Conservation (phyloP, 257 asterid genomes). For the Primulina eburnea region DNA sequence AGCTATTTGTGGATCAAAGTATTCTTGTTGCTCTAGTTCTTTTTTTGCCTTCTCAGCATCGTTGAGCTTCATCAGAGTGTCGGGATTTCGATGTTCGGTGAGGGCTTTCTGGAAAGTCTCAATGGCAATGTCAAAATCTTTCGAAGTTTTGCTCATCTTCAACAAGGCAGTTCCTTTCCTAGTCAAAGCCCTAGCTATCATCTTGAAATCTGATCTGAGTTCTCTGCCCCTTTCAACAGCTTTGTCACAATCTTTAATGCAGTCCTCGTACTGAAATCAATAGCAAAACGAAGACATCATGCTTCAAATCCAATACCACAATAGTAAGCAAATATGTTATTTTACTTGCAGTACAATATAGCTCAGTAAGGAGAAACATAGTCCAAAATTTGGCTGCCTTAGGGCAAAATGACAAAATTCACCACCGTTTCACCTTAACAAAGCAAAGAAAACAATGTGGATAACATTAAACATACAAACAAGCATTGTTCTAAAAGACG, state of each 20-base stretch:
- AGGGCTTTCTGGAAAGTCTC: slow-evolving; percentile 90
- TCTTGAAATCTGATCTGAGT: slow-evolving; percentile 78
- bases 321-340: no score
- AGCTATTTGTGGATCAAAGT: slow-evolving; percentile 74
- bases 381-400: not conserved
- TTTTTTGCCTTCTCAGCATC: slow-evolving; percentile 95
- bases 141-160: slow-evolving; percentile 72
- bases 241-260: slow-evolving; percentile 86
- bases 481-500: no score
- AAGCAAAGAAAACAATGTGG: not conserved
- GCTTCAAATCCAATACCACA: not conserved
- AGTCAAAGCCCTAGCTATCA: slow-evolving; percentile 89
- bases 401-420: not conserved
- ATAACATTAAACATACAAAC: no score
- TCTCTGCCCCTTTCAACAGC: slow-evolving; percentile 97
- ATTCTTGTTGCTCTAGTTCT: slow-evolving; percentile 85
- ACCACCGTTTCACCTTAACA: not conserved
- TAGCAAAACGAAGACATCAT: not conserved
- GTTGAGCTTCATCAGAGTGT: slow-evolving; percentile 79
- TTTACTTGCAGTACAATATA: not conserved
- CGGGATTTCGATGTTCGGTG: slow-evolving; percentile 94
- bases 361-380: not conserved
- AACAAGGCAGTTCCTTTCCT: slow-evolving; percentile 87
- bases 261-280: slow-evolving; percentile 58
- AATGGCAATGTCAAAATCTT: slow-evolving; percentile 78